Conservation (phyloP, 2,329 filamentous ascomycete species). For the Meredithiella fracta region DNA sequence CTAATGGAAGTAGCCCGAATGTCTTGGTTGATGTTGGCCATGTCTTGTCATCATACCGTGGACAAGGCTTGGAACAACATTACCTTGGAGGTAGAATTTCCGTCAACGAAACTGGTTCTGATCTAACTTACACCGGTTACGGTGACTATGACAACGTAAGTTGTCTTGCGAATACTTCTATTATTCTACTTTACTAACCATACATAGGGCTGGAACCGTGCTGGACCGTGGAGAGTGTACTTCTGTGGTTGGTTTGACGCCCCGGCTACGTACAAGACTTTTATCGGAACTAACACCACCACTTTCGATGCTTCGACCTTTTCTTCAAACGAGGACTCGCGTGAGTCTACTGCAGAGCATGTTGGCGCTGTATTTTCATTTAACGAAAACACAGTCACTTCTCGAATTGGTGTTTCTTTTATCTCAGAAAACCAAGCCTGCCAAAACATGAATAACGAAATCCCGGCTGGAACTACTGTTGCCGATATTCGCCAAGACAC, state of each 20-base stretch:
- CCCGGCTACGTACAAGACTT: slow-evolving; percentile 27
- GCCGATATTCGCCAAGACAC: slow-evolving; percentile 29
- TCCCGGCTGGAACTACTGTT: slow-evolving; percentile 30
- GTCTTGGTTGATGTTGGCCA: slow-evolving; percentile 50
- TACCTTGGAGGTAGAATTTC: slow-evolving; percentile 44
- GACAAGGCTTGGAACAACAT: slow-evolving; percentile 42
- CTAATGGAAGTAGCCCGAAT: slow-evolving; percentile 25
- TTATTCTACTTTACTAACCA: background rate
- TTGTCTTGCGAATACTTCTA: background rate
- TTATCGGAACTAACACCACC: slow-evolving; percentile 23
- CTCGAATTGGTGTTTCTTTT: slow-evolving; percentile 51
- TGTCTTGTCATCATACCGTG: slow-evolving; percentile 44
- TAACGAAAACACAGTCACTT: slow-evolving; percentile 28
- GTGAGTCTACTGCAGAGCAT: slow-evolving; percentile 16
- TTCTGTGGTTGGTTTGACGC: slow-evolving; percentile 46
- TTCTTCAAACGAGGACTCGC: slow-evolving; percentile 22
- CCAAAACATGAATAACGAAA: slow-evolving; percentile 37
- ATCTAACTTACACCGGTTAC: slow-evolving; percentile 34
- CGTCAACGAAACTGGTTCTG: slow-evolving; percentile 26
- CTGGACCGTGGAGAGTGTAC: slow-evolving; percentile 45
- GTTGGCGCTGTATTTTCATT: slow-evolving; percentile 41
- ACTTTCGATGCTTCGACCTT: slow-evolving; percentile 21
- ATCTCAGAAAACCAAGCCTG: slow-evolving; percentile 47
- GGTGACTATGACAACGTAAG: slow-evolving; percentile 46
- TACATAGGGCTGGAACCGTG: slow-evolving; percentile 42